These are phyloP conservation scores for Mycena floridula DNA, from an alignment of 768 basidiomycete species.

Conservation along the genomic window DNA sequence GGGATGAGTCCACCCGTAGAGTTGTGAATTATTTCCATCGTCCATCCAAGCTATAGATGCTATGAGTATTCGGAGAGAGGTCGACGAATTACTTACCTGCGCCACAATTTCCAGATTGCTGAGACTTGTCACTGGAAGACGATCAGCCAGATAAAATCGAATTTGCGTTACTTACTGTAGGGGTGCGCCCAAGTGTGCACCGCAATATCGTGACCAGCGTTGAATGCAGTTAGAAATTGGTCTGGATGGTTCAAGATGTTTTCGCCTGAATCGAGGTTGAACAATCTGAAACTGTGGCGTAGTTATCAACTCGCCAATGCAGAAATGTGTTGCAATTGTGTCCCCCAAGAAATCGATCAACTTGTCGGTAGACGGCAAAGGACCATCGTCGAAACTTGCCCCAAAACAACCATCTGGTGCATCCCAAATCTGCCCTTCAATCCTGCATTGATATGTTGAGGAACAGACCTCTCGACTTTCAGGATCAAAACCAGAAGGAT, in stretches of 20 bases:
- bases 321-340: slow-evolving; percentile 83
- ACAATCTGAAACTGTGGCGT: too few relatives aligned
- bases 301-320: too few relatives aligned
- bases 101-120: slow-evolving; percentile 63
- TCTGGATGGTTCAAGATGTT: slow-evolving; percentile 60
- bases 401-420: slow-evolving; percentile 66
- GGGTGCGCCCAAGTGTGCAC: slow-evolving; percentile 71
- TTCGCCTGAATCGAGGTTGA: slow-evolving; percentile 52
- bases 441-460: slow-evolving; percentile 62
- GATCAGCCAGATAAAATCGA: too few relatives aligned
- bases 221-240: slow-evolving; percentile 49
- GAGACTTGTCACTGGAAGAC: slow-evolving; percentile 78
- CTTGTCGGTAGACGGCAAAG: slow-evolving; percentile 37
- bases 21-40: slow-evolving; percentile 72
- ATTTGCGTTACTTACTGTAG: too few relatives aligned
- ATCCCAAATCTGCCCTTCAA: slow-evolving; percentile 64
- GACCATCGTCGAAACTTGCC: slow-evolving; percentile 79
- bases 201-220: slow-evolving; percentile 38
- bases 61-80: too few relatives aligned
- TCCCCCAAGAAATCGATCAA: slow-evolving; percentile 63
- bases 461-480: slow-evolving; percentile 62
- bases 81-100: slow-evolving; percentile 50
- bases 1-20: slow-evolving; percentile 69
- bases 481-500: slow-evolving; percentile 39
- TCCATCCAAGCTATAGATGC: slow-evolving; percentile 68